Evolutionary conservation across 331 rosid genomes (phyloP).

Genomic region (Acacia concinna): DNA sequence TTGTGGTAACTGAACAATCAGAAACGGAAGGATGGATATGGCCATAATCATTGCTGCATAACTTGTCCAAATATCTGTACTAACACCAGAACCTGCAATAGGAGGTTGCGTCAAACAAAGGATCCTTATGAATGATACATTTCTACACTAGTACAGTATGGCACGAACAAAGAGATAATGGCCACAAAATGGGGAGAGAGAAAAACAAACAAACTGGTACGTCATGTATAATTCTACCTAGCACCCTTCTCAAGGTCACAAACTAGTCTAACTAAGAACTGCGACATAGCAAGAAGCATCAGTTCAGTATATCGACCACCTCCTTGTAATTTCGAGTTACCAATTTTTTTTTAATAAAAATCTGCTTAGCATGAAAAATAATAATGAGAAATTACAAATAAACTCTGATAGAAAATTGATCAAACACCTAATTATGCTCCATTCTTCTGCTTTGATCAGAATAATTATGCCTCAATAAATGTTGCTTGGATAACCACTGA

Average conservation of each 20-base stretch:
- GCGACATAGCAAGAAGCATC: background rate
- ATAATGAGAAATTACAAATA: background rate
- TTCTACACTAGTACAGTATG: background rate
- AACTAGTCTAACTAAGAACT: background rate
- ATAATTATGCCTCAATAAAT: background rate
- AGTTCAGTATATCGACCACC: background rate
- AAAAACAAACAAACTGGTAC: constrained; percentile 8
- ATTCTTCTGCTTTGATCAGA: background rate
- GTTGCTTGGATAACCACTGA: constrained; percentile 17
- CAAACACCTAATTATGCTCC: background rate
- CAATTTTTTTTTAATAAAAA: background rate
- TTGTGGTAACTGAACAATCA: constrained; percentile 90
- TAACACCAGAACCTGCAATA: constrained; percentile 86
- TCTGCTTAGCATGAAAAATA: background rate
- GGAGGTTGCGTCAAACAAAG: constrained; percentile 19
- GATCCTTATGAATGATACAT: constrained; percentile 26
- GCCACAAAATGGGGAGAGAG: background rate
- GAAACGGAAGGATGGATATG: constrained; percentile 72
- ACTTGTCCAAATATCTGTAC: constrained; percentile 95
- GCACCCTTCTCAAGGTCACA: constrained; percentile 12
- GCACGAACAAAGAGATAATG: background rate
- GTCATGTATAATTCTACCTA: constrained; percentile 4
- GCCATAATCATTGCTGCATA: constrained; percentile 89
- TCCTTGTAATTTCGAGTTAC: background rate
- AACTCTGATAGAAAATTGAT: background rate